phyloP scores from a whole-genome alignment of 73 alveolate genomes.

The Tetrahymena malaccensis region DNA sequence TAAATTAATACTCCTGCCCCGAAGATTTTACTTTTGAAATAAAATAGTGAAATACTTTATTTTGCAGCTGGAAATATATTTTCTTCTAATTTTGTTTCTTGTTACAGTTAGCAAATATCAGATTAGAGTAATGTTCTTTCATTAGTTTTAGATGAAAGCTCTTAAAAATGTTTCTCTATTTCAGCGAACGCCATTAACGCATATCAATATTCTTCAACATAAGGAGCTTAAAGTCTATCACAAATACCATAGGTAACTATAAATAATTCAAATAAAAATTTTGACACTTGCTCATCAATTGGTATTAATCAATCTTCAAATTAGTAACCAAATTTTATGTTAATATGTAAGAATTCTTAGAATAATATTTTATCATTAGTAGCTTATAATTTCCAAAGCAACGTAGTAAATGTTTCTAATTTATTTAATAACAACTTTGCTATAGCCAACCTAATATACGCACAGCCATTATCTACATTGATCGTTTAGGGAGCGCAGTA shows the following conservation, averaged over 20 bases:
- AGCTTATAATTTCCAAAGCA: not conserved
- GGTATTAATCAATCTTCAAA: not conserved
- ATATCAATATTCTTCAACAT: not conserved
- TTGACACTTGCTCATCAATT: not conserved
- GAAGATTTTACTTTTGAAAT: not conserved
- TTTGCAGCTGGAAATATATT: not conserved
- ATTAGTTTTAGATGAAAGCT: not conserved
- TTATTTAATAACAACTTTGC: not conserved
- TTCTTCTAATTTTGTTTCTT: not conserved
- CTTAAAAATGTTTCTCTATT: not conserved
- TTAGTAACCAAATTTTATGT: not conserved
- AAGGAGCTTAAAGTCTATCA: not conserved
- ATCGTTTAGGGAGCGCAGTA: not conserved
- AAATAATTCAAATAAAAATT: not conserved
- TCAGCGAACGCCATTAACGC: not conserved
- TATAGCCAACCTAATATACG: not conserved
- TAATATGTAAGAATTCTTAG: not conserved
- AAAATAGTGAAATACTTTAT: not conserved
- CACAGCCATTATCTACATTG: not conserved
- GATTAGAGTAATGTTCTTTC: not conserved
- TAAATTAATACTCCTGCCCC: not conserved
- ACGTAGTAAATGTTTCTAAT: not conserved
- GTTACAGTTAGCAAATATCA: not conserved
- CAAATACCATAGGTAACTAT: not conserved
- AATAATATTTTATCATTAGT: not conserved